Evolutionary conservation across 2,329 filamentous ascomycete genomes (phyloP), one percentile per base, ranked within the genome.

Genomic region (Colletotrichum spinosum): DNA sequence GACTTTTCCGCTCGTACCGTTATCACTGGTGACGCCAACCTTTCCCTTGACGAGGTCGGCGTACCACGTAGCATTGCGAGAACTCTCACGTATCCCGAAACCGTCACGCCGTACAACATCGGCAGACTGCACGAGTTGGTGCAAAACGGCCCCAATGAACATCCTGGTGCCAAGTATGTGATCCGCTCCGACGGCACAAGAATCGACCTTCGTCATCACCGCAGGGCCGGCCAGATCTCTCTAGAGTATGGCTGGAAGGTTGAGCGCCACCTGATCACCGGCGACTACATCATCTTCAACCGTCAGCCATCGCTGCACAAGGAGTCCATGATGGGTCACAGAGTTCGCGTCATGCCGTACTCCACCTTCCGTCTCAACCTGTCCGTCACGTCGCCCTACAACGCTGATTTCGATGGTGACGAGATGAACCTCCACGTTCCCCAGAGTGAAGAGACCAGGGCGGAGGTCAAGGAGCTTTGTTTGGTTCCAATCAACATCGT

Each of bases 371-470:
- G 96, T 69, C 87, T 99, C 51, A 99, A 99, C 75, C 80, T 99
- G 71, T 99, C 96, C 0, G 96, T 99, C 74, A 99, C 97, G 1
- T 97, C 94, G 35, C 96, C 96, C 0, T 99, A 99, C 85, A 99
- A 99, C 82, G 96, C 96, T 72, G 96, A 99, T 92, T 99, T 99
- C 81, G 96, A 99, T 75, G 96, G 96, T 81, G 96, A 99, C 78
- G 96, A 99, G 80, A 99, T 99, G 96, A 99, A 99, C 77, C 88
- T 99, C 81, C 96, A 99, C 86, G 97, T 99, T 56, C 97, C 96
- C 4, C 96, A 99, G 75, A 96, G 92, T 42, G 94, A 99, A 75
- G 97, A 99, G 79, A 97, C 97, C 39, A 92, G 96, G 67, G 94
- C 97, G 50, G 96, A 99, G 79, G 89, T 99, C 71, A 93, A 90